Evolutionary conservation across 2,329 filamentous ascomycete species (phyloP), one percentile per base, ranked within the genome.

Genomic region (Colletotrichum musicola): DNA sequence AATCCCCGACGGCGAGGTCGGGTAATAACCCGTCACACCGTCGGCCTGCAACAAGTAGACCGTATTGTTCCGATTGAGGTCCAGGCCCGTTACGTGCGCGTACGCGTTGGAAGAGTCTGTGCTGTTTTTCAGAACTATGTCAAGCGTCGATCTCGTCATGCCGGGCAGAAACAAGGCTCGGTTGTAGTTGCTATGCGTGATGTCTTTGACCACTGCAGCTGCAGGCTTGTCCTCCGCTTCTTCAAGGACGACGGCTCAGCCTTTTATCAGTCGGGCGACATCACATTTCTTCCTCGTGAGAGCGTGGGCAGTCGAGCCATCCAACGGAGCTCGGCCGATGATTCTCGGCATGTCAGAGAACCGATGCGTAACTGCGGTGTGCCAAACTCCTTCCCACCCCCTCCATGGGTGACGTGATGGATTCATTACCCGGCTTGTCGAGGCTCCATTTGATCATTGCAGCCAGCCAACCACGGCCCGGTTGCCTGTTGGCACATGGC

Each of bases 71-170:
- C 87, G 86, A 75, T 89, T 85, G 51, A 90, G 75, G 38, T 89
- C 88, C 18, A 84, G 82, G 20, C 92, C 92, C 1, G 90, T 94
- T 74, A 96, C 86, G 77, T 93, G 92, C 20, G 89, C 92, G 74
- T 88, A 93, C 50, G 89, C 86, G 40, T 79, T 85, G 60, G 82
- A 79, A 1, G 90, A 90, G 35, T 80, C 80, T 1, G 90, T 92
- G 73, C 88, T 87, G 80, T 94, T 94, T 73, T 86, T 82, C 20
- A 94, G 79, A 12, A 86, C 85, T 67, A 94, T 85, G 59, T 87
- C 82, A 53, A 93, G 81, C 9, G 86, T 50, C 73, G 73, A 64
- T 75, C 67, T 75, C 72, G 78, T 79, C 78, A 80, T 80, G 44
- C 59, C 75, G 58, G 54, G 30, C 27, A 53, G 30, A 20, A n/a